Evolutionary conservation across 192 early-diverging fungal genomes (phyloP), one percentile per base, ranked within the genome.

Genomic region (Podila clonocystis): DNA sequence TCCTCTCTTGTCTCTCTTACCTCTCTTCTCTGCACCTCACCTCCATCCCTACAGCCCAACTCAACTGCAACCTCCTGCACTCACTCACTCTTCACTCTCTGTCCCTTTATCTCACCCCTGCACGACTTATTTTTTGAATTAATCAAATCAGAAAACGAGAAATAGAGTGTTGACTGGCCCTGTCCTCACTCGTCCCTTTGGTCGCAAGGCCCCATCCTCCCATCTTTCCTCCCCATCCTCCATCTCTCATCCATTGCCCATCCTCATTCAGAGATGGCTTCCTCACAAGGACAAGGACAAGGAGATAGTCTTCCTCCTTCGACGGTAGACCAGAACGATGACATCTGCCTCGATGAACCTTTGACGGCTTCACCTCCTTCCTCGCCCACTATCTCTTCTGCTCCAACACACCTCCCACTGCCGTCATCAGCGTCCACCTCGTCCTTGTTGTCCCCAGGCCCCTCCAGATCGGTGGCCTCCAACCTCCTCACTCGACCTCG

Each of bases 401-500:
- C 71, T 13, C 52, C 63, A 34, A 19, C 38, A 1, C 50, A 28
- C 4, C 50, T 33, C 26, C 31, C 22, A 20, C 30, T 45, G 29
- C 15, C 70, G 45, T 41, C 57, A 26, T 30, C 60, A 50, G 36
- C 29, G 5, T 29, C 58, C 2, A 38, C 73, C 36, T 29, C 67
- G 6, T 75, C 73, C 9, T 58, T 61, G 17, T 33, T 63, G 29
- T 59, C 57, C 28, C 61, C 75, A 20, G 52, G 62, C 0, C 36
- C 38, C 33, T 58, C 24, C 36, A 66, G 57, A 67, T 62, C 75
- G 9, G 45, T 67, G 17, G 13, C 64, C 58, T 19, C 7, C 59
- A 76, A 60, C 31, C 63, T 71, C 75, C 63, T 55, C 45, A 71
- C 69, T n/a, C 69, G 75, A 50, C 75, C 75, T 12, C 69, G 75